Conservation (phyloP, 116 monocot genomes). For the Dioscorea cayenensis region DNA sequence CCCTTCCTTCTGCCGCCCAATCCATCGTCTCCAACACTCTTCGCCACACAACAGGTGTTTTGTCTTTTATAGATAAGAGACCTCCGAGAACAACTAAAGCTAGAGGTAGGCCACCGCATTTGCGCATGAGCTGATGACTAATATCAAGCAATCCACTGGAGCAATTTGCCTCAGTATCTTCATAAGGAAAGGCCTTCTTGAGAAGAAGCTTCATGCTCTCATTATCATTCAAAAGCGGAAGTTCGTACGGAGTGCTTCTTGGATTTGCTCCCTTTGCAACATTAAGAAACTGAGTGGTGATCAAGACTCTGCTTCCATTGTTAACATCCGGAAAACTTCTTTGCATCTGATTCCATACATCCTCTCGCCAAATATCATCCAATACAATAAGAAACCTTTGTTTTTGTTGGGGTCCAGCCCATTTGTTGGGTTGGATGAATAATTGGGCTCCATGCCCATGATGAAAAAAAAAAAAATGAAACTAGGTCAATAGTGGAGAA, state of each 20-base stretch:
- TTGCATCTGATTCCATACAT: background rate
- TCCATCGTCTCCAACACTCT: background rate
- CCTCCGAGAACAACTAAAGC: background rate
- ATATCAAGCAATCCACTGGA: no score
- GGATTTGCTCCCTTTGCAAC: conserved; percentile 10
- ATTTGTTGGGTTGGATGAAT: no score
- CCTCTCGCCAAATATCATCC: background rate
- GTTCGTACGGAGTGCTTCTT: background rate
- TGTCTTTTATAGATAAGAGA: background rate
- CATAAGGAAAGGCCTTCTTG: no score
- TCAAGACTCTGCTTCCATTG: conserved; percentile 16
- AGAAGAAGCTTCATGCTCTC: no score
- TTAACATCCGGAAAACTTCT: background rate
- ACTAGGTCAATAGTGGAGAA: no score
- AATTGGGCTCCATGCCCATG: no score
- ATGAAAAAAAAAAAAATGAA: no score
- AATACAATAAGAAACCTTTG: background rate
- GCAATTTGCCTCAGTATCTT: no score
- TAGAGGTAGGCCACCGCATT: background rate
- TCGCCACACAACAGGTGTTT: background rate
- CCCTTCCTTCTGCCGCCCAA: background rate
- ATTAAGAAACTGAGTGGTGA: background rate
- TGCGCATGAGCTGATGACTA: background rate
- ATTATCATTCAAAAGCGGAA: background rate
- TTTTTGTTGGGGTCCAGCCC: no score